Evolutionary conservation across 139 green algal genomes (phyloP).

Genomic region (Picochlorum sp.): DNA sequence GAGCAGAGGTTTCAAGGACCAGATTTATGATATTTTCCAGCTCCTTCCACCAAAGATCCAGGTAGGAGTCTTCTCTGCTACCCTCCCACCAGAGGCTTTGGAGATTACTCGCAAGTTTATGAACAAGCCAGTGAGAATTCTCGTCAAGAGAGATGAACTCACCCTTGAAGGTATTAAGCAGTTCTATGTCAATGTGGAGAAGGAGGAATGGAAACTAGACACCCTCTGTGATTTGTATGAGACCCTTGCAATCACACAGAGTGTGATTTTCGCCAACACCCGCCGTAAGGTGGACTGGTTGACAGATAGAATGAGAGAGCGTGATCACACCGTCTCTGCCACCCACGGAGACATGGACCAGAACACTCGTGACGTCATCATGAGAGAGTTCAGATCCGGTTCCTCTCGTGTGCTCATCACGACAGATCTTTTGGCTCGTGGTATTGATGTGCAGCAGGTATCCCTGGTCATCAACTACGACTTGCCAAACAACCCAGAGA

Average conservation of each 20-base stretch:
- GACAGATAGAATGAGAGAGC: slow-evolving; percentile 97
- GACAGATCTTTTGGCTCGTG: slow-evolving; percentile 97
- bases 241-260: slow-evolving; percentile 99
- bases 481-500: slow-evolving; percentile 98
- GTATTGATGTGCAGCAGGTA: slow-evolving; percentile 99
- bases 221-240: slow-evolving; percentile 99
- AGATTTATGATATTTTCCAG: slow-evolving; percentile 99
- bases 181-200: slow-evolving; percentile 81
- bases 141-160: slow-evolving; percentile 99
- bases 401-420: slow-evolving; percentile 99
- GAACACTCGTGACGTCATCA: slow-evolving; percentile 99
- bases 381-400: slow-evolving; percentile 98
- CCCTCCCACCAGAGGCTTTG: slow-evolving; percentile 94
- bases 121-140: slow-evolving; percentile 99
- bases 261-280: slow-evolving; percentile 99
- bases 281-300: slow-evolving; percentile 99
- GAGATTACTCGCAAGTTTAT: slow-evolving; percentile 99
- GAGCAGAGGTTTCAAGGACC: slow-evolving; percentile 97
- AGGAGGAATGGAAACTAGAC: slow-evolving; percentile 99
- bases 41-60: slow-evolving; percentile 97
- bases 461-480: slow-evolving; percentile 99
- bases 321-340: slow-evolving; percentile 97
- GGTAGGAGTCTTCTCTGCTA: slow-evolving; percentile 98
- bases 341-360: slow-evolving; percentile 99
- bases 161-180: slow-evolving; percentile 99